These are phyloP conservation scores for Picea glauca DNA, from an alignment of 75 land plant species.

Conservation along the genomic window DNA sequence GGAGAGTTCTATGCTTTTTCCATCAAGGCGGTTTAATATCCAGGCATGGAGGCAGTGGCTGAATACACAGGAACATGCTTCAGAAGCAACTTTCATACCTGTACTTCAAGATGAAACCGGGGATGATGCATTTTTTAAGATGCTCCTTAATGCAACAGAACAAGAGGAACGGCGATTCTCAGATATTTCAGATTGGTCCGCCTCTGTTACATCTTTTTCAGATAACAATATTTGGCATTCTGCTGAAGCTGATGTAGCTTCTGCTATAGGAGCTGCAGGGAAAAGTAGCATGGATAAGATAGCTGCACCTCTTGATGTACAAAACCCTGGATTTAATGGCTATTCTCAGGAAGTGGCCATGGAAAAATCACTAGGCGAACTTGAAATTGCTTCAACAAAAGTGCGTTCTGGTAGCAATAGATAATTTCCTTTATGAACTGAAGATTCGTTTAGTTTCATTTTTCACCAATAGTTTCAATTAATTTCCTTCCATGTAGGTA, in stretches of 20 bases:
- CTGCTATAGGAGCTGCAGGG: slow-evolving; percentile 22
- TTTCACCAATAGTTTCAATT: not conserved
- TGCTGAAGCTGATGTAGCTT: slow-evolving; percentile 13
- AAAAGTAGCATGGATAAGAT: slow-evolving; percentile 20
- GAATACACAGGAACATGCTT: slow-evolving; percentile 24
- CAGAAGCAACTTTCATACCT: slow-evolving; percentile 11
- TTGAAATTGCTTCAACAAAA: slow-evolving; percentile 33
- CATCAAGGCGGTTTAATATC: not conserved
- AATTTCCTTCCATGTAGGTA: slow-evolving; percentile 16
- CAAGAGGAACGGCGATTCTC: slow-evolving; percentile 67
- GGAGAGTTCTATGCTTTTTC: not conserved
- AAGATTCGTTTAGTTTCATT: too few species aligned
- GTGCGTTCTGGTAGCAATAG: slow-evolving; percentile 3
- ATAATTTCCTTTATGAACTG: not conserved
- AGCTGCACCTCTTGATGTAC: slow-evolving; percentile 23
- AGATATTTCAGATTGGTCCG: slow-evolving; percentile 55
- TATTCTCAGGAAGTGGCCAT: slow-evolving; percentile 21
- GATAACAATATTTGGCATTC: slow-evolving; percentile 38
- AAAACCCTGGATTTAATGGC: not conserved
- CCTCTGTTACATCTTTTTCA: slow-evolving; percentile 26
- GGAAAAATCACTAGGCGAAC: slow-evolving; percentile 25
- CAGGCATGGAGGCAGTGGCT: slow-evolving; percentile 27
- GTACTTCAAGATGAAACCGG: not conserved
- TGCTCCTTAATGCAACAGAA: slow-evolving; percentile 18
- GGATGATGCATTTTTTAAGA: slow-evolving; percentile 7